Percentiles rank a stretch among this genome's conserved stretches.
Evolutionary conservation across 768 basidiomycete species (phyloP).

Genomic region (Aureoboletus auriporus): DNA sequence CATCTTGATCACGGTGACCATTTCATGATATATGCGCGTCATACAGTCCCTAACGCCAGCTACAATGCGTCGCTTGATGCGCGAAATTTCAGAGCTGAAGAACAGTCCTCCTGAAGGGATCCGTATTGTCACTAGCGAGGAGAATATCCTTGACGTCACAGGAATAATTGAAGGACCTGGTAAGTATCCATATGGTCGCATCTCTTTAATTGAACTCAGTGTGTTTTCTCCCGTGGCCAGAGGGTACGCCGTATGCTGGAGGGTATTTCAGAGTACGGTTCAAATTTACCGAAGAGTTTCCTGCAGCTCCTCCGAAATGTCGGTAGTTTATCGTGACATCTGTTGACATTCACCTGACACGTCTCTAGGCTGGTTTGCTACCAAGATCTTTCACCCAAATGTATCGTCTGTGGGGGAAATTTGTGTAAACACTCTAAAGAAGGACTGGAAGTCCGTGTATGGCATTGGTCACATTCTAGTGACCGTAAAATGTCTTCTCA

Average conservation of each 20-base stretch:
- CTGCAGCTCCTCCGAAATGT: slow-evolving; percentile 94
- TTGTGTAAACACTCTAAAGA: slow-evolving; percentile 96
- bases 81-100: slow-evolving; percentile 78
- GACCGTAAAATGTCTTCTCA: slow-evolving; percentile 92
- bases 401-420: slow-evolving; percentile 89
- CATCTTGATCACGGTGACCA: neutral
- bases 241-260: slow-evolving; percentile 65
- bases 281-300: slow-evolving; percentile 90
- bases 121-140: slow-evolving; percentile 78
- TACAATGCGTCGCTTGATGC: slow-evolving; percentile 81
- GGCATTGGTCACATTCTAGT: slow-evolving; percentile 90
- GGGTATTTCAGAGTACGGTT: slow-evolving; percentile 79
- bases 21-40: neutral
- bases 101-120: slow-evolving; percentile 90
- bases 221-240: slow-evolving; percentile 27
- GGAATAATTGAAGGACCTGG: slow-evolving; percentile 91
- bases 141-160: slow-evolving; percentile 83
- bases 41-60: slow-evolving; percentile 43
- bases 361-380: slow-evolving; percentile 74
- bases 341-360: slow-evolving; percentile 2
- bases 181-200: slow-evolving; percentile 34
- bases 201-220: slow-evolving; percentile 5
- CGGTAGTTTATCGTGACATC: neutral
- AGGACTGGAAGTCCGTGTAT: slow-evolving; percentile 91
- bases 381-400: slow-evolving; percentile 98